Evolutionary conservation across 2,329 filamentous ascomycete genomes (phyloP).

Genomic region (Huntiella bhutanensis): DNA sequence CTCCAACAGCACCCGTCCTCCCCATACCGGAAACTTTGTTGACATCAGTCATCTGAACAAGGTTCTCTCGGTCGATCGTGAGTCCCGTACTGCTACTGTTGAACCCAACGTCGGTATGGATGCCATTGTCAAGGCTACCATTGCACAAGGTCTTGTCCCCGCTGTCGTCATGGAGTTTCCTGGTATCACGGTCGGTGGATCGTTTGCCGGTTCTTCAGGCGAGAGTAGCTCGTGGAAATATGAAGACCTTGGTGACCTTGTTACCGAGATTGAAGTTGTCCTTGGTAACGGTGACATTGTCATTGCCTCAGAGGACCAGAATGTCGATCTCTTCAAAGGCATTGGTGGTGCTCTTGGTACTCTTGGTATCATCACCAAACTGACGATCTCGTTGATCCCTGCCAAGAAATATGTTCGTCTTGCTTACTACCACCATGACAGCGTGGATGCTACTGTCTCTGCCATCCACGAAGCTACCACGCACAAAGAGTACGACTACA

Average conservation of each 20-base stretch:
- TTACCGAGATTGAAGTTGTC: slow-evolving; percentile 45
- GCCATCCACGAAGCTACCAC: slow-evolving; percentile 26
- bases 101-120: slow-evolving; percentile 57
- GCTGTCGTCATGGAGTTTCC: slow-evolving; percentile 54
- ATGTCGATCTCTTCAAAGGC: slow-evolving; percentile 42
- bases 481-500: slow-evolving; percentile 34
- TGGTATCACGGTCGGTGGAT: slow-evolving; percentile 52
- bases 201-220: slow-evolving; percentile 46
- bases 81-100: slow-evolving; percentile 37
- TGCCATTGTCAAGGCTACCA: slow-evolving; percentile 35
- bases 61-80: slow-evolving; percentile 40
- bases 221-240: slow-evolving; percentile 51
- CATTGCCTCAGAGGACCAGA: slow-evolving; percentile 28
- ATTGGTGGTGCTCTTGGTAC: slow-evolving; percentile 48
- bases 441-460: slow-evolving; percentile 21
- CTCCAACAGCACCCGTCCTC: slow-evolving; percentile 53
- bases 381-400: slow-evolving; percentile 39
- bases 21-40: slow-evolving; percentile 34
- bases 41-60: slow-evolving; percentile 46
- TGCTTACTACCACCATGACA: slow-evolving; percentile 31
- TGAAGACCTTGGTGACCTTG: slow-evolving; percentile 44
- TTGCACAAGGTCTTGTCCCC: slow-evolving; percentile 37
- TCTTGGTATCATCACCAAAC: slow-evolving; percentile 43
- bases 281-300: slow-evolving; percentile 39
- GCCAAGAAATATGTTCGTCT: slow-evolving; percentile 38